Evolutionary conservation across 345 rosid genomes (phyloP).

Genomic region (Geranium rotundifolium): DNA sequence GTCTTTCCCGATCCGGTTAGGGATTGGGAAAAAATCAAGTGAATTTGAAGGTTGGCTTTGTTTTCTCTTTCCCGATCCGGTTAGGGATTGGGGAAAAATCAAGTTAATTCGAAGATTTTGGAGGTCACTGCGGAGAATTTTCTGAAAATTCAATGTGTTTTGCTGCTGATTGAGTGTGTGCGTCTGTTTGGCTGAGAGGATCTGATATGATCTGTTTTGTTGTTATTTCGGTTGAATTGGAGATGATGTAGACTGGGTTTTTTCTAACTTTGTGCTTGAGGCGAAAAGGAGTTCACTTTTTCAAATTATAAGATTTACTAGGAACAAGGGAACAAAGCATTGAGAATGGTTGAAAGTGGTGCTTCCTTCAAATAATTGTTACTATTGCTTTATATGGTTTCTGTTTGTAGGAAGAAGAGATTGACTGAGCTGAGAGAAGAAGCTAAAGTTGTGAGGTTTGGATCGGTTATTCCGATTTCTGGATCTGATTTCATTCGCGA

Average conservation of each 20-base stretch:
- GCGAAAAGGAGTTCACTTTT: background rate
- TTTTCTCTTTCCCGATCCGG: background rate
- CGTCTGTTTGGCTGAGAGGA: background rate
- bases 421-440: slow-evolving; percentile 73
- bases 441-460: slow-evolving; percentile 48
- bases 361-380: background rate
- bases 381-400: background rate
- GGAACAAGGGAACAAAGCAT: background rate
- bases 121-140: background rate
- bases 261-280: background rate
- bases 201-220: too few species aligned
- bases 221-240: background rate
- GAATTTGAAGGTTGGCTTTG: background rate
- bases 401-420: slow-evolving; percentile 71
- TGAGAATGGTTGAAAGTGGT: too few species aligned
- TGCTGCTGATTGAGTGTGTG: too few species aligned
- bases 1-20: background rate
- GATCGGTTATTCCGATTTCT: slow-evolving; percentile 78
- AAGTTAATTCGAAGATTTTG: background rate
- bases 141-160: background rate
- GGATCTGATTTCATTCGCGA: slow-evolving; percentile 84
- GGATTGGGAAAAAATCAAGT: background rate
- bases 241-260: background rate
- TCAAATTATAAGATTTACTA: background rate
- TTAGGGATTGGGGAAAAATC: background rate